Evolutionary conservation across 1,139 yeast genomes (phyloP).

Genomic region (Arxiozyma bovina): DNA sequence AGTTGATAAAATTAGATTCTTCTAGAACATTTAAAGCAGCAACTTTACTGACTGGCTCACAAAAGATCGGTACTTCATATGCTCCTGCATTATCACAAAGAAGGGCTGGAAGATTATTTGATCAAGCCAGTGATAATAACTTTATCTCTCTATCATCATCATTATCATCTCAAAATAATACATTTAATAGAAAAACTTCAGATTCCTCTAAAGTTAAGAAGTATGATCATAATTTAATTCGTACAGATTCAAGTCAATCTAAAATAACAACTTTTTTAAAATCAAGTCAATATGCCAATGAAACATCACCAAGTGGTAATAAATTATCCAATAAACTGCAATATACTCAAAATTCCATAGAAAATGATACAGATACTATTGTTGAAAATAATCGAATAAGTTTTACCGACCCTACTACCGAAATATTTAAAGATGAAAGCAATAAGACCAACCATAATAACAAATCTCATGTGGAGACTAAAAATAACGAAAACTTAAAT

Average conservation of each 20-base stretch:
- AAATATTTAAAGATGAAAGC: not conserved
- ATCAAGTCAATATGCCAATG: constrained; percentile 14
- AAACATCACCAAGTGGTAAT: not conserved
- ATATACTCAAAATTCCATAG: not conserved
- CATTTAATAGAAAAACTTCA: not conserved
- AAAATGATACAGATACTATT: not conserved
- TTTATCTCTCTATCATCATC: not conserved
- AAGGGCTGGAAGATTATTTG: not conserved
- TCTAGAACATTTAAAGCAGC: constrained; percentile 66
- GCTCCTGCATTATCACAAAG: not conserved
- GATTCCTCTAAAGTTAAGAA: constrained; percentile 22
- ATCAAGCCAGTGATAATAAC: not conserved
- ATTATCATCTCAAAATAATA: not conserved
- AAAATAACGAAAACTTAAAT: not conserved
- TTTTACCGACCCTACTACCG: not conserved
- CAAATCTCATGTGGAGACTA: not conserved
- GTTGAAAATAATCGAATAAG: not conserved
- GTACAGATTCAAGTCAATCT: constrained; percentile 66
- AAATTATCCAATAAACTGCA: not conserved
- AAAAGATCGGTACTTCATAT: constrained; percentile 1
- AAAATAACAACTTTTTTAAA: constrained; percentile 43
- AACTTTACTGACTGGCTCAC: constrained; percentile 26
- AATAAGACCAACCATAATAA: not conserved
- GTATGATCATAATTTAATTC: constrained; percentile 57
- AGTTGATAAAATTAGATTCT: constrained; percentile 53